Evolutionary conservation across 805 yeast genomes (phyloP).

Genomic region (Teunomyces gatunensis): DNA sequence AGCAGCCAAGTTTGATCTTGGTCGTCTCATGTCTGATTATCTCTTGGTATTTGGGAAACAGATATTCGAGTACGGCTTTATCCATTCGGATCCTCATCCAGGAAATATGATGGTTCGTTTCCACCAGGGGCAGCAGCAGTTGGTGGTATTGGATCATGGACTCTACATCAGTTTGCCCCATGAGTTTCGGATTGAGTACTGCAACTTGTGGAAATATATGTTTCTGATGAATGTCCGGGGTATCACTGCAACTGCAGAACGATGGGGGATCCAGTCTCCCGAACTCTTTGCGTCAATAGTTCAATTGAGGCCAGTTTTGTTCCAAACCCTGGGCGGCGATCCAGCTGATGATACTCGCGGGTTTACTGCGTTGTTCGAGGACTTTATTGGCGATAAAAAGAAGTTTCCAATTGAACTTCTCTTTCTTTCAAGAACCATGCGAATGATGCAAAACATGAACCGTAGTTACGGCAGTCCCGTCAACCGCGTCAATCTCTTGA

Average conservation of each 20-base stretch:
- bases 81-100: slow-evolving; percentile 80
- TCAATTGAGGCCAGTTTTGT: slow-evolving; percentile 40
- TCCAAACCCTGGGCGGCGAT: background rate
- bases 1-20: slow-evolving; percentile 36
- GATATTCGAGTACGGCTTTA: slow-evolving; percentile 63
- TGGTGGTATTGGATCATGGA: slow-evolving; percentile 76
- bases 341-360: slow-evolving; percentile 21
- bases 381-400: slow-evolving; percentile 58
- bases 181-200: slow-evolving; percentile 53
- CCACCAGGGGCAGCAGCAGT: slow-evolving; percentile 41
- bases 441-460: slow-evolving; percentile 71
- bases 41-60: slow-evolving; percentile 53
- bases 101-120: slow-evolving; percentile 59
- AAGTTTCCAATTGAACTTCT: slow-evolving; percentile 65
- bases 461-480: slow-evolving; percentile 67
- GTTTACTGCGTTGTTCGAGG: slow-evolving; percentile 47
- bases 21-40: slow-evolving; percentile 48
- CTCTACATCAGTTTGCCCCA: slow-evolving; percentile 56
- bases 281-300: slow-evolving; percentile 61
- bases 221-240: slow-evolving; percentile 51
- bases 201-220: slow-evolving; percentile 60
- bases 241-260: slow-evolving; percentile 45
- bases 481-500: slow-evolving; percentile 65
- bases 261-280: slow-evolving; percentile 70
- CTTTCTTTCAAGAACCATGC: slow-evolving; percentile 67